Percentiles rank a stretch among this genome's conserved stretches.
These are phyloP conservation scores for Microcyclospora tardicrescens DNA, from an alignment of 2,329 filamentous ascomycete species.

Conservation along the genomic window DNA sequence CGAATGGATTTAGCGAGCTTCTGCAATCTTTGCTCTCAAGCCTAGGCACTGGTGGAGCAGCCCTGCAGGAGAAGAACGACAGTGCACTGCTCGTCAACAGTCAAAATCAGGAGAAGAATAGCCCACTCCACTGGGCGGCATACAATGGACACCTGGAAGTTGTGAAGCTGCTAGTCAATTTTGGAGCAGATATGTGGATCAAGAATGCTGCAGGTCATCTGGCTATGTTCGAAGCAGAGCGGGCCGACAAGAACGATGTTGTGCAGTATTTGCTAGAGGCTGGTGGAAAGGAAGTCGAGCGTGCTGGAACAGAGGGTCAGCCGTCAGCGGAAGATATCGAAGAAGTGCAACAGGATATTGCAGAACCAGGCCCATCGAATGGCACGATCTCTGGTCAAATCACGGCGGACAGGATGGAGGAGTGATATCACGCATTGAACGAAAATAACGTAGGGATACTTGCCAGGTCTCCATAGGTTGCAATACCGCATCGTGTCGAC, in stretches of 20 bases:
- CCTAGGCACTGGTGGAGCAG: conserved; percentile 8
- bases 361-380: too few species aligned
- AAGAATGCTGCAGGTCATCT: conserved; percentile 74
- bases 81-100: conserved; percentile 45
- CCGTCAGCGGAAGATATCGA: conserved; percentile 2
- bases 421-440: too few species aligned
- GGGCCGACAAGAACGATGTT: conserved; percentile 36
- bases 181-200: conserved; percentile 63
- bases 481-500: too few species aligned
- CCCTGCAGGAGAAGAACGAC: conserved; percentile 1
- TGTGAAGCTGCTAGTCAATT: conserved; percentile 63
- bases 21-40: conserved; percentile 3
- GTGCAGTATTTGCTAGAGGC: conserved; percentile 35
- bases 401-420: too few species aligned
- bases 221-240: conserved; percentile 37
- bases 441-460: too few species aligned
- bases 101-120: conserved; percentile 75
- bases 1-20: conserved; percentile 59
- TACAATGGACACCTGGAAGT: conserved; percentile 74
- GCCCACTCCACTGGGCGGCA: conserved; percentile 84
- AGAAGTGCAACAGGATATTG: too few species aligned
- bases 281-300: conserved; percentile 29
- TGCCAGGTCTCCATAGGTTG: too few species aligned
- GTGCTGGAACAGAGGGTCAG: conserved; percentile 5
- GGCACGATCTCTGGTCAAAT: too few species aligned